Evolutionary conservation across 2,329 filamentous ascomycete species (phyloP).

Genomic region (Macrophomina phaseolina): DNA sequence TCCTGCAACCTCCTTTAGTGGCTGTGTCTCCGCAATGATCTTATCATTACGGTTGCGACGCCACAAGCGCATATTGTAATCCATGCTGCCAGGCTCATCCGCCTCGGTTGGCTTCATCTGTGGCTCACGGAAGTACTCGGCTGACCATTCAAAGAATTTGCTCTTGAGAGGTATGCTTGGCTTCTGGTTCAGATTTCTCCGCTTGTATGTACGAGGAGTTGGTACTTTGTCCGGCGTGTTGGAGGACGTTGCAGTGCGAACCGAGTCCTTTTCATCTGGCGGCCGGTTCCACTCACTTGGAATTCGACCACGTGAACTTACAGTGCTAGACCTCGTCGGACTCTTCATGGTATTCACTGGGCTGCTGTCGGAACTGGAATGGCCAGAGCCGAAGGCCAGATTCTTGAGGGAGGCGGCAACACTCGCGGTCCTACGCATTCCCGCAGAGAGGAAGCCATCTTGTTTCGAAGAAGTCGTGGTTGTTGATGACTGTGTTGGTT

Average conservation of each 20-base stretch:
- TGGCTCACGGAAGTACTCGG: slow-evolving; percentile 95
- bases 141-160: slow-evolving; percentile 91
- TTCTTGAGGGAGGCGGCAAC: slow-evolving; percentile 69
- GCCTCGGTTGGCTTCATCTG: slow-evolving; percentile 97
- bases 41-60: slow-evolving; percentile 88
- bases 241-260: slow-evolving; percentile 64
- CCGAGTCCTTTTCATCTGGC: slow-evolving; percentile 76
- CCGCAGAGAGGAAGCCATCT: slow-evolving; percentile 66
- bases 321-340: slow-evolving; percentile 13
- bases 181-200: slow-evolving; percentile 63
- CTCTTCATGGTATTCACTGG: slow-evolving; percentile 32
- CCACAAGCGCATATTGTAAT: slow-evolving; percentile 96
- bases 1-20: slow-evolving; percentile 86
- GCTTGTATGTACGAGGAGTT: slow-evolving; percentile 74
- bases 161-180: slow-evolving; percentile 78
- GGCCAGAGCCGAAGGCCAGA: slow-evolving; percentile 53
- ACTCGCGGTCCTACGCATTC: slow-evolving; percentile 67
- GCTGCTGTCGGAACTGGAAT: slow-evolving; percentile 37
- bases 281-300: slow-evolving; percentile 67
- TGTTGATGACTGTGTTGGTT: slow-evolving; percentile 53
- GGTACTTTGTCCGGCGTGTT: slow-evolving; percentile 81
- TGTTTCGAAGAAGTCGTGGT: slow-evolving; percentile 57
- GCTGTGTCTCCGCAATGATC: slow-evolving; percentile 91
- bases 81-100: slow-evolving; percentile 92
- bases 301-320: slow-evolving; percentile 54